Evolutionary conservation across 306 rosid genomes (phyloP).

Genomic region (Parietaria judaica): DNA sequence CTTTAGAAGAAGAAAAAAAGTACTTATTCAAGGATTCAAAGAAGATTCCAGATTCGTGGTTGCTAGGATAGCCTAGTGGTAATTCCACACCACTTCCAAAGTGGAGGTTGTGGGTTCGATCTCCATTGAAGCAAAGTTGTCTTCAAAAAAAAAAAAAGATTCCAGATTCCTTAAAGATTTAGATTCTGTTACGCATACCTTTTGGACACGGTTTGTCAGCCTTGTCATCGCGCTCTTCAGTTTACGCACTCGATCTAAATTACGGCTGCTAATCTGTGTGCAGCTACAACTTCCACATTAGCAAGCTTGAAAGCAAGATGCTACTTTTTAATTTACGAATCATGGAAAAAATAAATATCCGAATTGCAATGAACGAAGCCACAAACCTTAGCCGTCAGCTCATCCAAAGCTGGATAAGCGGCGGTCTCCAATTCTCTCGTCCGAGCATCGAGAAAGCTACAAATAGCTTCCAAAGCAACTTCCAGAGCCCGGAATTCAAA

Average conservation of each 20-base stretch:
- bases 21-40: too few relatives aligned
- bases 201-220: slow-evolving; percentile 73
- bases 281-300: not conserved
- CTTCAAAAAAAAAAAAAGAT: too few relatives aligned
- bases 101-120: too few relatives aligned
- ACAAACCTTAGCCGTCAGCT: slow-evolving; percentile 60
- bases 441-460: slow-evolving; percentile 66
- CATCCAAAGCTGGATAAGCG: slow-evolving; percentile 82
- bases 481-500: slow-evolving; percentile 72
- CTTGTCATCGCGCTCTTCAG: slow-evolving; percentile 76
- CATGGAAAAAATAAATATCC: not conserved
- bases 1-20: too few relatives aligned
- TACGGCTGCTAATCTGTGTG: slow-evolving; percentile 65
- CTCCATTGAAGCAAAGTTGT: too few relatives aligned
- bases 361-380: not conserved
- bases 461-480: slow-evolving; percentile 59
- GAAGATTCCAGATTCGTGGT: too few relatives aligned
- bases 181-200: slow-evolving; percentile 30
- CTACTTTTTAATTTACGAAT: not conserved
- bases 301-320: not conserved
- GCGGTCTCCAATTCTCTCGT: slow-evolving; percentile 52
- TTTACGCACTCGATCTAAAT: slow-evolving; percentile 72
- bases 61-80: too few relatives aligned
- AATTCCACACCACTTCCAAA: too few relatives aligned
- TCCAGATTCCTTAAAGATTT: too few relatives aligned